Conservation (phyloP, 2,329 filamentous ascomycete species). For the Chaetomium strumarium region DNA sequence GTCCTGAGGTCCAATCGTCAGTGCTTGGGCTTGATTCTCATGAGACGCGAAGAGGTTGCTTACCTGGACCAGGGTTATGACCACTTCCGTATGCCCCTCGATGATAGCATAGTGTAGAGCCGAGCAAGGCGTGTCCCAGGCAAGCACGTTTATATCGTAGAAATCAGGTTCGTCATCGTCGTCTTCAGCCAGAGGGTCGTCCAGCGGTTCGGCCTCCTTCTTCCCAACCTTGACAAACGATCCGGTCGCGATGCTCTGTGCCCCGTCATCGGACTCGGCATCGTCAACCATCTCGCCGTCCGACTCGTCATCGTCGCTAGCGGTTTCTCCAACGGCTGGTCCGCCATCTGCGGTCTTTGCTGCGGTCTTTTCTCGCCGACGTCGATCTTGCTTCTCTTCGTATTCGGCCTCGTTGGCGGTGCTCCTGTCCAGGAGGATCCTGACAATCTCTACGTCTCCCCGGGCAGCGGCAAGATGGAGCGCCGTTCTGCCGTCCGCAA, state of each 20-base stretch:
- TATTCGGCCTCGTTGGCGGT: slow-evolving; percentile 65
- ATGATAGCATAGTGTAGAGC: slow-evolving; percentile 75
- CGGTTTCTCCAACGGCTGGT: slow-evolving; percentile 27
- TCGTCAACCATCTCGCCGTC: slow-evolving; percentile 44
- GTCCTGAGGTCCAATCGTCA: slow-evolving; percentile 31
- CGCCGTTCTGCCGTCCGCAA: slow-evolving; percentile 75
- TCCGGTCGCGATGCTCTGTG: slow-evolving; percentile 53
- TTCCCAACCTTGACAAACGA: slow-evolving; percentile 66
- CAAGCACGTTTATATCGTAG: slow-evolving; percentile 70
- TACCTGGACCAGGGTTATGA: slow-evolving; percentile 61
- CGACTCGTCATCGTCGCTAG: slow-evolving; percentile 31
- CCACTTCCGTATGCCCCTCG: slow-evolving; percentile 62
- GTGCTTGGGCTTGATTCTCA: not conserved
- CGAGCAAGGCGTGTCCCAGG: slow-evolving; percentile 71
- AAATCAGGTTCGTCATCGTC: slow-evolving; percentile 67
- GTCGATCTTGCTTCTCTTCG: slow-evolving; percentile 49
- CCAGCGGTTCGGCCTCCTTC: slow-evolving; percentile 30
- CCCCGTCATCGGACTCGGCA: slow-evolving; percentile 44
- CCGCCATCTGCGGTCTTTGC: slow-evolving; percentile 24
- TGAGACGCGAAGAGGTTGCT: slow-evolving; percentile 15
- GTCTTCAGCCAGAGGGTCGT: slow-evolving; percentile 46
- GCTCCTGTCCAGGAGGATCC: slow-evolving; percentile 67
- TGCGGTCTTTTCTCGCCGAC: slow-evolving; percentile 32
- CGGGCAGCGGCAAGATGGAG: slow-evolving; percentile 74
- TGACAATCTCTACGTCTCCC: slow-evolving; percentile 64